phyloP scores from a whole-genome alignment of 345 rosid genomes.

The Punica granatum region DNA sequence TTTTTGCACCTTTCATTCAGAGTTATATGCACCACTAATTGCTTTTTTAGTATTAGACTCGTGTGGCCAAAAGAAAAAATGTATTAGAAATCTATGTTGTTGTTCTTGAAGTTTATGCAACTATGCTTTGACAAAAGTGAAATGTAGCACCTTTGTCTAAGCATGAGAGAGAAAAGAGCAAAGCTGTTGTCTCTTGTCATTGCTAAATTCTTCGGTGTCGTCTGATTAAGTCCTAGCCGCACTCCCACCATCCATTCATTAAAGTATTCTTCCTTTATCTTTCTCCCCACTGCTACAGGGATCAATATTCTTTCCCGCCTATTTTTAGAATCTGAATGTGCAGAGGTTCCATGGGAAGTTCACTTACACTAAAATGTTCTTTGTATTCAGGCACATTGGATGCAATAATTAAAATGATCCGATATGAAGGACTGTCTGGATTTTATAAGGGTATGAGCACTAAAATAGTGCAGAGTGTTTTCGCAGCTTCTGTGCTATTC shows the following conservation, averaged over 20 bases:
- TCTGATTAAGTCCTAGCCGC: neutral
- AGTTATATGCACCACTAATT: no score
- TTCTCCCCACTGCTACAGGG: neutral
- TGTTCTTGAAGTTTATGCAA: neutral
- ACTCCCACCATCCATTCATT: neutral
- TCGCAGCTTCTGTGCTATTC: slow-evolving; percentile 72
- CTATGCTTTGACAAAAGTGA: neutral
- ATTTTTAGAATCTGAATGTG: neutral
- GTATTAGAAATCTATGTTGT: neutral
- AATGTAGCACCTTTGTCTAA: neutral
- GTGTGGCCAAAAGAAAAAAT: no score
- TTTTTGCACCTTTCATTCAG: no score
- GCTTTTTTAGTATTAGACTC: no score
- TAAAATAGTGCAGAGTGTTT: slow-evolving; percentile 66
- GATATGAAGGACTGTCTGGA: slow-evolving; percentile 46
- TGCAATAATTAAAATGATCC: slow-evolving; percentile 58
- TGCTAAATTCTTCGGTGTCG: neutral
- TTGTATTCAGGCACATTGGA: slow-evolving; percentile 41
- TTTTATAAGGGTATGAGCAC: slow-evolving; percentile 79
- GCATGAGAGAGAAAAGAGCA: neutral
- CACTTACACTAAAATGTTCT: neutral
- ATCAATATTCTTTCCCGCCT: neutral
- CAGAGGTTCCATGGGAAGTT: neutral
- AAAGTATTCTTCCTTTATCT: neutral
- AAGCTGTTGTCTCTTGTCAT: neutral